phyloP scores from a whole-genome alignment of 306 rosid species.

The Prunus armeniaca region DNA sequence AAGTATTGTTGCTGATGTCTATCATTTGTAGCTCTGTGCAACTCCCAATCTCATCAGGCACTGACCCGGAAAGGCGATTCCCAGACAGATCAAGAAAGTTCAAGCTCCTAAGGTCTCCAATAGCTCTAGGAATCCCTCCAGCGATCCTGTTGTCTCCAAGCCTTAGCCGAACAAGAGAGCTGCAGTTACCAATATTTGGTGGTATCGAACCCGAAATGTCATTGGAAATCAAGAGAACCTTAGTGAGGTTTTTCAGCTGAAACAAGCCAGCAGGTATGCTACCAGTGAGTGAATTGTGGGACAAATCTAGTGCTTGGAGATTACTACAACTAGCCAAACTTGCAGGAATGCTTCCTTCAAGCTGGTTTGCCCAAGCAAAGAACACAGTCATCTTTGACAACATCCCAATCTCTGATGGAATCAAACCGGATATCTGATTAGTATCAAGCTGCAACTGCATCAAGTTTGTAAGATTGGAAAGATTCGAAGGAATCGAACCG shows the following conservation, averaged over 20 bases:
- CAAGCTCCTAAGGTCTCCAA: conserved; percentile 57
- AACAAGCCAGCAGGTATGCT: conserved; percentile 70
- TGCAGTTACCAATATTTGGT: conserved; percentile 67
- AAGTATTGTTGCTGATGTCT: conserved; percentile 62
- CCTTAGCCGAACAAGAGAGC: conserved; percentile 73
- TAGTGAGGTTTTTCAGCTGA: conserved; percentile 79
- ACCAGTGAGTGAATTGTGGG: conserved; percentile 74
- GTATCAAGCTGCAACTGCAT: conserved; percentile 84
- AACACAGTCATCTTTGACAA: conserved; percentile 61
- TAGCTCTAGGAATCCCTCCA: conserved; percentile 67
- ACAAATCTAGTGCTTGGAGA: conserved; percentile 77
- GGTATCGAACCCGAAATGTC: conserved; percentile 86
- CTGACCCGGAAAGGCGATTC: conserved; percentile 63
- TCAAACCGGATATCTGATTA: conserved; percentile 85
- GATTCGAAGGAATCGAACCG: conserved; percentile 72
- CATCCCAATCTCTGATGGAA: conserved; percentile 74
- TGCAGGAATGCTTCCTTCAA: conserved; percentile 86
- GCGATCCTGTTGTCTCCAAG: conserved; percentile 71
- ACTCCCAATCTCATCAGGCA: conserved; percentile 79
- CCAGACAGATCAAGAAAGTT: conserved; percentile 77
- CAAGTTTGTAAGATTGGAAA: conserved; percentile 63
- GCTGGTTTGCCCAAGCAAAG: conserved; percentile 91
- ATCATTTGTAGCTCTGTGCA: conserved; percentile 82
- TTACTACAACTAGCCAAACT: conserved; percentile 55
- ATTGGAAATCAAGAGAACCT: conserved; percentile 76